Evolutionary conservation across 805 yeast species (phyloP).

Genomic region (Yarrowia sp.): DNA sequence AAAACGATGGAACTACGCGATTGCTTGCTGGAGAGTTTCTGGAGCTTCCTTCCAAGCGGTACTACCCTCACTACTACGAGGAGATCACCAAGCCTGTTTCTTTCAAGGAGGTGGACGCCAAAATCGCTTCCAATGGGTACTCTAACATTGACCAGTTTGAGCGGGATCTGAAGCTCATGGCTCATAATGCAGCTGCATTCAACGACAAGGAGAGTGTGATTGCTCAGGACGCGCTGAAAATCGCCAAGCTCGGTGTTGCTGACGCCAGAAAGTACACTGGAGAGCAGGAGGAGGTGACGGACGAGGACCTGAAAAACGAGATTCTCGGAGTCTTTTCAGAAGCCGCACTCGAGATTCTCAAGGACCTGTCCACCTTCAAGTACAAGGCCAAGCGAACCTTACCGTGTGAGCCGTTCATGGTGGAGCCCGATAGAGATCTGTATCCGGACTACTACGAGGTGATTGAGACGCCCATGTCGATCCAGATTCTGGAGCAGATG

Average conservation of each 20-base stretch:
- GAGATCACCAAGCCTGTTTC: slow-evolving; percentile 66
- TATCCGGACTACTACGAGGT: slow-evolving; percentile 80
- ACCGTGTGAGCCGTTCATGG: slow-evolving; percentile 67
- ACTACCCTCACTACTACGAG: slow-evolving; percentile 77
- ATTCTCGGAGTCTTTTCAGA: slow-evolving; percentile 32
- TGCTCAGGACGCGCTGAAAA: slow-evolving; percentile 60
- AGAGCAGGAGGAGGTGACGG: slow-evolving; percentile 28
- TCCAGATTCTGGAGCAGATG: slow-evolving; percentile 55
- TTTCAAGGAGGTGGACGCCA: slow-evolving; percentile 59
- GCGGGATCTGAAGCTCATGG: slow-evolving; percentile 64
- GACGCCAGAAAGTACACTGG: slow-evolving; percentile 43
- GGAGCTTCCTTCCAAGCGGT: slow-evolving; percentile 68
- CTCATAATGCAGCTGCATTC: slow-evolving; percentile 66
- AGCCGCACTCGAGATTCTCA: slow-evolving; percentile 26
- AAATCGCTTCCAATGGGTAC: slow-evolving; percentile 42
- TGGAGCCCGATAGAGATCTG: slow-evolving; percentile 63
- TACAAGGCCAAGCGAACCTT: slow-evolving; percentile 42
- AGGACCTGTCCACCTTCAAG: slow-evolving; percentile 31
- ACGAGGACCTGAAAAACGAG: slow-evolving; percentile 26
- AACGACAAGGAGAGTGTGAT: slow-evolving; percentile 67
- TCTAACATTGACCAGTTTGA: slow-evolving; percentile 45
- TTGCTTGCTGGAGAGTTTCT: slow-evolving; percentile 53
- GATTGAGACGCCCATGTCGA: slow-evolving; percentile 71
- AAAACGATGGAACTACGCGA: slow-evolving; percentile 28
- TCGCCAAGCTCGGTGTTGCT: slow-evolving; percentile 56